These are phyloP conservation scores for Polysphondylium violaceum DNA, from an alignment of 78 protist species.

Conservation along the genomic window DNA sequence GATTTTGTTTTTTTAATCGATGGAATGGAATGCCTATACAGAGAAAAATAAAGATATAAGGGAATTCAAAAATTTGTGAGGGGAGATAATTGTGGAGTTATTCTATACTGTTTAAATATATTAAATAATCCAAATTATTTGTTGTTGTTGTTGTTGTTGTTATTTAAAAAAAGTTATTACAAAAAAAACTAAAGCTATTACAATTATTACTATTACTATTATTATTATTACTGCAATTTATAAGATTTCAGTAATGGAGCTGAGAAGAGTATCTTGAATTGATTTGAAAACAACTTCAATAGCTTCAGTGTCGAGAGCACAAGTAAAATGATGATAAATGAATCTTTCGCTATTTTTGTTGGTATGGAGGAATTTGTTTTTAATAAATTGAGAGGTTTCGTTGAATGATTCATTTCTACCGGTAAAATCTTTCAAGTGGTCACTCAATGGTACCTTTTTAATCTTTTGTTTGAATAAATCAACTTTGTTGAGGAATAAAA, in stretches of 20 bases:
- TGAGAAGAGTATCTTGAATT: conserved; percentile 45
- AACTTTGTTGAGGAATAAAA: conserved; percentile 84
- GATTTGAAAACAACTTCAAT: conserved; percentile 77
- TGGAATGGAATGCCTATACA: no score
- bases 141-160: no score
- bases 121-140: no score
- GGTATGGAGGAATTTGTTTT: conserved; percentile 13
- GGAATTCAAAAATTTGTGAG: no score
- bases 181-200: no score
- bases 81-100: no score
- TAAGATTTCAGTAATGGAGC: conserved; percentile 5
- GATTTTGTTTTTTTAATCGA: no score
- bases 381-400: conserved; percentile 47
- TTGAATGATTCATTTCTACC: conserved; percentile 34
- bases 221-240: conserved; percentile 5
- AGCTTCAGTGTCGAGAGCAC: conserved; percentile 86
- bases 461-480: conserved; percentile 90
- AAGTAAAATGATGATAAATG: conserved; percentile 80
- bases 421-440: conserved; percentile 74
- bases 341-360: conserved; percentile 9
- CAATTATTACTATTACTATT: neutral
- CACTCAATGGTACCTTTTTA: conserved; percentile 66
- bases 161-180: no score
- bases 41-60: no score
- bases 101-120: no score